phyloP scores from a whole-genome alignment of 306 rosid species.

The Gynostemma pentaphyllum region DNA sequence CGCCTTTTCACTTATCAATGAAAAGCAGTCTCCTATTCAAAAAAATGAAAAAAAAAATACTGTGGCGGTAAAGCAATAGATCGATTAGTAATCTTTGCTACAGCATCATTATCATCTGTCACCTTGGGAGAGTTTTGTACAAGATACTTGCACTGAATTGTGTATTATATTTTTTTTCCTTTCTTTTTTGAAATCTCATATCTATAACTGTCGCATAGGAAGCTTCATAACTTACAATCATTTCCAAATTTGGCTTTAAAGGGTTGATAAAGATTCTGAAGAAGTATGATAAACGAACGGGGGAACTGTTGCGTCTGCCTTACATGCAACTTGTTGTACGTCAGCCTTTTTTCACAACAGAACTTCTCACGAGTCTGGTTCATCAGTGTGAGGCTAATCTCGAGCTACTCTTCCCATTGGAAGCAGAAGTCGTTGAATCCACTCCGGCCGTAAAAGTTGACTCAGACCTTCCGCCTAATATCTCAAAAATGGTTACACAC shows the following conservation, averaged over 20 bases:
- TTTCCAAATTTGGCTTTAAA: constrained; percentile 24
- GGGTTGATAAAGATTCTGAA: constrained; percentile 83
- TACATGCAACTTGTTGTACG: constrained; percentile 70
- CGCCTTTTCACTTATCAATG: too few relatives aligned
- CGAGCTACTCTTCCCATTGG: constrained; percentile 82
- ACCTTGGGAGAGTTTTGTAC: not conserved
- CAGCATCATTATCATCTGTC: not conserved
- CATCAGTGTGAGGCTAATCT: constrained; percentile 81
- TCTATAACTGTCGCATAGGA: not conserved
- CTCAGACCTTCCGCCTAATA: constrained; percentile 16
- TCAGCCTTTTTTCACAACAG: constrained; percentile 81
- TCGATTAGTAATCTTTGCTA: not conserved
- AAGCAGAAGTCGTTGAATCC: constrained; percentile 76
- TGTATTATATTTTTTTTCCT: not conserved
- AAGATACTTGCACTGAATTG: not conserved
- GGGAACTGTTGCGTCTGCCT: constrained; percentile 61
- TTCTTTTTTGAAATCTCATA: not conserved
- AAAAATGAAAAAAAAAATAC: too few relatives aligned
- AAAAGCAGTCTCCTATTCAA: too few relatives aligned
- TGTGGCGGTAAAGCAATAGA: not conserved
- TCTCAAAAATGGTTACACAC: constrained; percentile 9
- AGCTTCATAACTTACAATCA: not conserved
- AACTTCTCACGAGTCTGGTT: constrained; percentile 70
- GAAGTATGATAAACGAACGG: constrained; percentile 93
- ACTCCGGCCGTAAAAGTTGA: constrained; percentile 20